Conservation (phyloP, 2,329 filamentous ascomycete genomes). For the Aureobasidium mangrovei region DNA sequence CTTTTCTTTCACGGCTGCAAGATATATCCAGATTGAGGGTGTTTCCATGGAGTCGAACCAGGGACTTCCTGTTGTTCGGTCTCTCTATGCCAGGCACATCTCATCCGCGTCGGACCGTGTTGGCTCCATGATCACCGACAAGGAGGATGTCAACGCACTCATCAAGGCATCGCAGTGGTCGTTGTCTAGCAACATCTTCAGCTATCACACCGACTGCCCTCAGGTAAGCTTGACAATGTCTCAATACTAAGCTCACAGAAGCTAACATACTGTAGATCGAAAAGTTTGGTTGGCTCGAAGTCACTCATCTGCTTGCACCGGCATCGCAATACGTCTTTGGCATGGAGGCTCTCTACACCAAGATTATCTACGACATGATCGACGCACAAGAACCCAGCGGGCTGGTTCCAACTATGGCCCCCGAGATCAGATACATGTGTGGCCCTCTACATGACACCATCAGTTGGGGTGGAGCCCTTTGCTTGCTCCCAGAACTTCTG, state of each 20-base stretch:
- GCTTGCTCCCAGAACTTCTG: conserved; percentile 31
- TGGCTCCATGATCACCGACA: conserved; percentile 32
- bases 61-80: conserved; percentile 29
- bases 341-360: conserved; percentile 39
- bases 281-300: conserved; percentile 43
- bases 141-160: conserved; percentile 34
- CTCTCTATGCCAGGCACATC: conserved; percentile 30
- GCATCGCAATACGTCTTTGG: conserved; percentile 40
- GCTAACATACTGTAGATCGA: conserved; percentile 25
- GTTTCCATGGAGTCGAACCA: conserved; percentile 22
- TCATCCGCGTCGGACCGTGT: conserved; percentile 32
- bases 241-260: background rate
- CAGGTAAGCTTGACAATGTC: conserved; percentile 20
- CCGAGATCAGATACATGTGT: conserved; percentile 41
- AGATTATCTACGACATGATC: conserved; percentile 40
- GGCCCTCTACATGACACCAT: conserved; percentile 41
- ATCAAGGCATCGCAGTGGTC: conserved; percentile 40
- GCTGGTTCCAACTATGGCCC: conserved; percentile 41
- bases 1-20: conserved; percentile 36
- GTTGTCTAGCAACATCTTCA: conserved; percentile 36
- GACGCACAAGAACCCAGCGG: conserved; percentile 39
- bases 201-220: conserved; percentile 41
- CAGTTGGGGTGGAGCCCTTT: conserved; percentile 35
- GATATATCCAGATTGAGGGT: conserved; percentile 36
- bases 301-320: conserved; percentile 38